Evolutionary conservation across 2,329 filamentous ascomycete genomes (phyloP), one percentile per base, ranked within the genome.

Genomic region (Colletotrichum tabaci): DNA sequence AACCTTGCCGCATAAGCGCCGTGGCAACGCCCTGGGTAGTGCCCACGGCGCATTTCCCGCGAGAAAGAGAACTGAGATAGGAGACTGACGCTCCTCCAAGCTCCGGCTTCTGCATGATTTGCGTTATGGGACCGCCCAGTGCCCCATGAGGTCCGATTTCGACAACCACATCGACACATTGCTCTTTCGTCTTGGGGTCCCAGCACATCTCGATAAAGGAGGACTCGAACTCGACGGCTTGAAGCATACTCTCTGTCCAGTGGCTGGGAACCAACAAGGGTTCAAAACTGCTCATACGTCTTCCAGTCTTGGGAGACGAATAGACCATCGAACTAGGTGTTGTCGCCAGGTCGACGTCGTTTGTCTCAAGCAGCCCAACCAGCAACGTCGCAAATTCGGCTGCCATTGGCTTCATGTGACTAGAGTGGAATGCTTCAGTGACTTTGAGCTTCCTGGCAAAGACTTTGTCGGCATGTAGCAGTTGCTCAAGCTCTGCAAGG

Each of bases 31-130:
- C 83, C 30, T 85, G 76, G 1, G 84, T 81, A 0, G 82, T 81
- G 18, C 84, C 81, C 1, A 86, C 84, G 1, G 85, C 84, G 58
- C 87, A 81, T 60, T 87, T 85, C n/a, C 87, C 85, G 42, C 88
- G 85, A 2, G 87, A 75, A 2, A 93, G 84, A 0, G 81, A 79
- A 0, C 84, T 81, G 9, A 79, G 77, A 67, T 87, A 87, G 1
- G 81, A 79, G 55, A 85, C 78, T 66, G 83, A 83, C 57, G 80
- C 78, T 0, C 82, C 82, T 4, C 53, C 46, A 16, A 50, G 60
- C 80, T 30, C 58, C 15, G 30, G 23, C 3, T 35, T 16, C 30
- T 44, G 26, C 40, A 67, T 46, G 21, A 67, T 67, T 18, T 67
- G 46, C 7, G 35, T 46, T 18, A 67, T 49, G 4, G 64, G 64